Conservation (phyloP, 1,284 basidiomycete genomes). For the Moniliophthora roreri region DNA sequence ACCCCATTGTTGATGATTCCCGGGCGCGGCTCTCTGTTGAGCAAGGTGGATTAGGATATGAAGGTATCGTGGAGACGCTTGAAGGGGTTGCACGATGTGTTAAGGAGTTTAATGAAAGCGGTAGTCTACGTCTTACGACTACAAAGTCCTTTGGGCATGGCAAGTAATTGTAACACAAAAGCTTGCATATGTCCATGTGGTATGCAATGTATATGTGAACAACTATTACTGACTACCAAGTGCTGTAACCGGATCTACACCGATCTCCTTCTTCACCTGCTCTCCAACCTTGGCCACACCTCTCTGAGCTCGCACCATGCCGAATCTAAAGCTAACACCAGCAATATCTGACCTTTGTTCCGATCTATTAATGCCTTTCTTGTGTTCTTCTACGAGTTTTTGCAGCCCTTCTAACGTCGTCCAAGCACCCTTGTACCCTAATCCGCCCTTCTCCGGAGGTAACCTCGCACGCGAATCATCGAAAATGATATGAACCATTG, state of each 20-base stretch:
- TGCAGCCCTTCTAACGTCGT: slow-evolving; percentile 56
- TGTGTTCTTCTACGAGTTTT: slow-evolving; percentile 53
- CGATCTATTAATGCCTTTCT: slow-evolving; percentile 28
- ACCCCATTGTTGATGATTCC: slow-evolving; percentile 53
- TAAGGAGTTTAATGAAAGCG: not conserved
- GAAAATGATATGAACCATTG: slow-evolving; percentile 63
- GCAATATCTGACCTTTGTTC: slow-evolving; percentile 31
- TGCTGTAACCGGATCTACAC: slow-evolving; percentile 18
- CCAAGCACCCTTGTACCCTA: slow-evolving; percentile 63
- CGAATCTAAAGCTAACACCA: slow-evolving; percentile 38
- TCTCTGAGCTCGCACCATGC: slow-evolving; percentile 33
- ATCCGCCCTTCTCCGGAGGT: slow-evolving; percentile 56
- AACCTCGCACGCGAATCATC: slow-evolving; percentile 68
- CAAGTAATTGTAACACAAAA: too few species aligned
- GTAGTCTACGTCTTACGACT: not conserved
- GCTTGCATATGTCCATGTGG: too few species aligned
- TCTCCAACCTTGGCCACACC: slow-evolving; percentile 34
- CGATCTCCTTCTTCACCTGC: slow-evolving; percentile 25
- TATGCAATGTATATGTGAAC: too few species aligned
- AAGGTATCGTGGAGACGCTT: slow-evolving; percentile 40
- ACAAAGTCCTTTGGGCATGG: not conserved
- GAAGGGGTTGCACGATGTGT: slow-evolving; percentile 20
- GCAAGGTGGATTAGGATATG: slow-evolving; percentile 53
- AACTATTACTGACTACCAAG: not conserved
- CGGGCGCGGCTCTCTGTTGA: slow-evolving; percentile 41